These are phyloP conservation scores for Cladosporium austrohemisphaericum DNA, from an alignment of 2,329 filamentous ascomycete genomes.

Conservation along the genomic window DNA sequence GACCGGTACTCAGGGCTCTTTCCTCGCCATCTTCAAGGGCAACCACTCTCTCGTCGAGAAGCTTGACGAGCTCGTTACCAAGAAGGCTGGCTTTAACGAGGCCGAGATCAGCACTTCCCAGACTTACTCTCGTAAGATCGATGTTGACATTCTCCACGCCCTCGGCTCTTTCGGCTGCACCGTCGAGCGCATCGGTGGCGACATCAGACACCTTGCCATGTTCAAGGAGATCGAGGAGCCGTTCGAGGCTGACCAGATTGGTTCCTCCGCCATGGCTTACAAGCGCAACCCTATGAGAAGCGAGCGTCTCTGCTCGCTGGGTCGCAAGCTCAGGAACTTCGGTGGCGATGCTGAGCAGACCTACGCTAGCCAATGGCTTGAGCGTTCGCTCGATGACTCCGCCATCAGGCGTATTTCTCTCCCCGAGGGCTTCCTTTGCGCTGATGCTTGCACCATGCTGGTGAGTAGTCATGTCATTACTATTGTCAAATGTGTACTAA, in stretches of 20 bases:
- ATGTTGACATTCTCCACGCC: constrained; percentile 76
- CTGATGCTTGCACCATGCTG: constrained; percentile 59
- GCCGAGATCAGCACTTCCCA: constrained; percentile 66
- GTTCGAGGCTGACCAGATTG: constrained; percentile 76
- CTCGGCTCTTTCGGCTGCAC: constrained; percentile 75
- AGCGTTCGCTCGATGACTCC: constrained; percentile 73
- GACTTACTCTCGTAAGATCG: constrained; percentile 77
- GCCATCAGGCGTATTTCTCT: constrained; percentile 60
- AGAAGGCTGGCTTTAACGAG: constrained; percentile 62
- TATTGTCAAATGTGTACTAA: neutral
- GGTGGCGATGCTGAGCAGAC: constrained; percentile 60
- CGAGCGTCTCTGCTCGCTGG: constrained; percentile 59
- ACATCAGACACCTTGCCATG: constrained; percentile 69
- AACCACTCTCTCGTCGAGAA: constrained; percentile 59
- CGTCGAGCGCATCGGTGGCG: constrained; percentile 67
- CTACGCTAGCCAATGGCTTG: constrained; percentile 70
- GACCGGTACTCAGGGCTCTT: constrained; percentile 75
- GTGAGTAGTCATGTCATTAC: constrained; percentile 23
- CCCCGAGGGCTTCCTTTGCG: constrained; percentile 47
- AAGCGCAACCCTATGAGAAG: constrained; percentile 60
- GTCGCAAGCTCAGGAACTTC: constrained; percentile 48
- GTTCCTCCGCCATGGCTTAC: constrained; percentile 64
- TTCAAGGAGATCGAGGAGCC: constrained; percentile 85
- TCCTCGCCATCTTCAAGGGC: constrained; percentile 65
- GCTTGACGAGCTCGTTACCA: constrained; percentile 60